Evolutionary conservation across 148 eudicot genomes (phyloP).

Genomic region (Vaccinium darrowii): DNA sequence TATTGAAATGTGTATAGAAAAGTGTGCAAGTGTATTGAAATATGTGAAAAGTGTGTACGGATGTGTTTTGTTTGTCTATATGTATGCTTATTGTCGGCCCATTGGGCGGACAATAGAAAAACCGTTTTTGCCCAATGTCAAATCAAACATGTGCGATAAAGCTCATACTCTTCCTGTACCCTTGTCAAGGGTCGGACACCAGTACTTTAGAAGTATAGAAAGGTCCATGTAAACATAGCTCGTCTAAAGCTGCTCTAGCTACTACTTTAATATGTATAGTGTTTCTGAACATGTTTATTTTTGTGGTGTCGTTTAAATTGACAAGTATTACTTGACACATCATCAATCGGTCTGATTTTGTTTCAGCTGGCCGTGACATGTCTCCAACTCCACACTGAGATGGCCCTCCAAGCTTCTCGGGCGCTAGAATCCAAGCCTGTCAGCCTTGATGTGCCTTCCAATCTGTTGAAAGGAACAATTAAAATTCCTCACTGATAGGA

Average conservation of each 20-base stretch:
- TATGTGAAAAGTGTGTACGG: too few relatives aligned
- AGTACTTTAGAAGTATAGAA: background rate
- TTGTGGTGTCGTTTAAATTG: background rate
- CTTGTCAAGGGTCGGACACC: background rate
- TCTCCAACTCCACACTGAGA: constrained; percentile 92
- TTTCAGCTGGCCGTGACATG: constrained; percentile 86
- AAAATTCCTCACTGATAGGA: constrained; percentile 52
- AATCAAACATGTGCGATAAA: background rate
- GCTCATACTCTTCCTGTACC: background rate
- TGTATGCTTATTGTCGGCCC: too few relatives aligned
- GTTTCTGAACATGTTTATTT: background rate
- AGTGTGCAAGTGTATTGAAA: too few relatives aligned
- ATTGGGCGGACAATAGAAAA: too few relatives aligned
- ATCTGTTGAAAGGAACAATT: constrained; percentile 50
- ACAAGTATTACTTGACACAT: background rate
- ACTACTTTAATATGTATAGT: background rate
- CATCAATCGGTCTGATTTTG: background rate
- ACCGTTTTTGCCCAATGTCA: background rate
- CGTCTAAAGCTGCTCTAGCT: background rate
- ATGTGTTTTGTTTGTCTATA: too few relatives aligned
- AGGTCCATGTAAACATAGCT: background rate
- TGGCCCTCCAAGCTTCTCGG: constrained; percentile 87
- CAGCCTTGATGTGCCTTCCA: constrained; percentile 49
- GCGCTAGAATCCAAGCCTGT: constrained; percentile 55
- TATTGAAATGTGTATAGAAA: too few relatives aligned